These are phyloP conservation scores for Pichia rugopelliculosa DNA, from an alignment of 805 yeast species.

Conservation along the genomic window DNA sequence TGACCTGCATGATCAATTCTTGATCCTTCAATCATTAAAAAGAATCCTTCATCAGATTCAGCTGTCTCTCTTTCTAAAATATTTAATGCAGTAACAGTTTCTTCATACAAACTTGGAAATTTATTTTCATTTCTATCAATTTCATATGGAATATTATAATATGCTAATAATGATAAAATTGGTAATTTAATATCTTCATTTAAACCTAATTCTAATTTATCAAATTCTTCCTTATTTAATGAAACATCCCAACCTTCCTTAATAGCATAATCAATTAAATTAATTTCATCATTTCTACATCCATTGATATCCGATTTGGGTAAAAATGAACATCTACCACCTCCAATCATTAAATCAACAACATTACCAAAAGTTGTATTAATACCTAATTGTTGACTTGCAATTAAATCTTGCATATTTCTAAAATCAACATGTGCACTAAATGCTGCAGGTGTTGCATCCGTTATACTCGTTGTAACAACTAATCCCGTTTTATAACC, in stretches of 20 bases:
- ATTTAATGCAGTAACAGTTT: constrained; percentile 64
- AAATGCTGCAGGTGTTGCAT: constrained; percentile 92
- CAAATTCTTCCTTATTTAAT: constrained; percentile 53
- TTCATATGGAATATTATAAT: constrained; percentile 76
- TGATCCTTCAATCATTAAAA: constrained; percentile 82
- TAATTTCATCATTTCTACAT: constrained; percentile 62
- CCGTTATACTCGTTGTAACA: constrained; percentile 87
- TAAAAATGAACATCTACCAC: constrained; percentile 81
- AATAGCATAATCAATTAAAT: constrained; percentile 60
- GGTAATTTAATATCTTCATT: constrained; percentile 60
- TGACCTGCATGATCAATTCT: constrained; percentile 96
- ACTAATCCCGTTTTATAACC: constrained; percentile 86
- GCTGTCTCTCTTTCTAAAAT: constrained; percentile 60
- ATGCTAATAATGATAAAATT: constrained; percentile 66
- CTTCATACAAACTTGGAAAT: constrained; percentile 76
- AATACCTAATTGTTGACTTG: constrained; percentile 77
- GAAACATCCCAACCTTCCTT: constrained; percentile 58
- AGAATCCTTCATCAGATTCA: constrained; percentile 76
- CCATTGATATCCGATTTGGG: constrained; percentile 47
- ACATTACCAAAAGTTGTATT: constrained; percentile 63
- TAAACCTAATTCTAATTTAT: constrained; percentile 45
- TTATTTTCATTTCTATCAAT: constrained; percentile 57
- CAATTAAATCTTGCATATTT: constrained; percentile 76
- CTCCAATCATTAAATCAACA: constrained; percentile 84
- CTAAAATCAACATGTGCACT: constrained; percentile 73